A percentile compares a stretch with the other conserved stretches of the same genome.
phyloP scores from a whole-genome alignment of 352 stramenopile species.

The Phytophthora pinifolia region DNA sequence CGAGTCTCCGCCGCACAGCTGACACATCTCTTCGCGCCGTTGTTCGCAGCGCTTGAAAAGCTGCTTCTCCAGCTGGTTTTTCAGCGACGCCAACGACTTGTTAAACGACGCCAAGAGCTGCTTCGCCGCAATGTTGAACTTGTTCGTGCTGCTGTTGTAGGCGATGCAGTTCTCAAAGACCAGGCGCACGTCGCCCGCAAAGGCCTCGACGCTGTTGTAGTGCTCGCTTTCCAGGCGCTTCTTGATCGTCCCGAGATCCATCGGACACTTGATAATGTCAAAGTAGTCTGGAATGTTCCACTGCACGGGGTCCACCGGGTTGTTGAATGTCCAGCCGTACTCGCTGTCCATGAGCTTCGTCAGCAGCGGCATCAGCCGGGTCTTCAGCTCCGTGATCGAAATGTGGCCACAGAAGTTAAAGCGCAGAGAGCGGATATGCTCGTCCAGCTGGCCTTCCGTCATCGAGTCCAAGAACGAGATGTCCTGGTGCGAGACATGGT shows the following conservation, averaged over 20 bases:
- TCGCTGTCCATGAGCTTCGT: slow-evolving; percentile 89
- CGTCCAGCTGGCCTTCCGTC: slow-evolving; percentile 82
- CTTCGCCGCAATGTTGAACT: slow-evolving; percentile 87
- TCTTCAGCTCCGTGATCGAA: slow-evolving; percentile 80
- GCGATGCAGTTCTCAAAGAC: slow-evolving; percentile 91
- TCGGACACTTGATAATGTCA: slow-evolving; percentile 95
- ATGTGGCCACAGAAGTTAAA: slow-evolving; percentile 90
- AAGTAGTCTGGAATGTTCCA: slow-evolving; percentile 93
- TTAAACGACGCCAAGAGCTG: slow-evolving; percentile 81
- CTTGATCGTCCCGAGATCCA: slow-evolving; percentile 99
- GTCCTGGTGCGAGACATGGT: slow-evolving; percentile 76
- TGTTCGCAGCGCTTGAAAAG: slow-evolving; percentile 85
- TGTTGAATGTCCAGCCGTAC: slow-evolving; percentile 92
- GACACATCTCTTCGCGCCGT: slow-evolving; percentile 86
- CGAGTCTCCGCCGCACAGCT: slow-evolving; percentile 86
- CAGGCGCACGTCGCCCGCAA: slow-evolving; percentile 85
- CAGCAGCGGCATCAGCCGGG: slow-evolving; percentile 77
- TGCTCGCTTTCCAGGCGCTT: slow-evolving; percentile 94
- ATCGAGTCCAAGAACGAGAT: slow-evolving; percentile 90
- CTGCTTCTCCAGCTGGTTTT: slow-evolving; percentile 82
- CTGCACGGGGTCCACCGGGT: slow-evolving; percentile 94
- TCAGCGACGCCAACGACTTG: slow-evolving; percentile 58
- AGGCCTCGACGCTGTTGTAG: slow-evolving; percentile 92
- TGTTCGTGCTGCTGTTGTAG: slow-evolving; percentile 90
- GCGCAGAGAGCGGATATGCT: slow-evolving; percentile 88